These are phyloP conservation scores for Ricinus communis DNA, from an alignment of 345 rosid genomes.

Conservation along the genomic window DNA sequence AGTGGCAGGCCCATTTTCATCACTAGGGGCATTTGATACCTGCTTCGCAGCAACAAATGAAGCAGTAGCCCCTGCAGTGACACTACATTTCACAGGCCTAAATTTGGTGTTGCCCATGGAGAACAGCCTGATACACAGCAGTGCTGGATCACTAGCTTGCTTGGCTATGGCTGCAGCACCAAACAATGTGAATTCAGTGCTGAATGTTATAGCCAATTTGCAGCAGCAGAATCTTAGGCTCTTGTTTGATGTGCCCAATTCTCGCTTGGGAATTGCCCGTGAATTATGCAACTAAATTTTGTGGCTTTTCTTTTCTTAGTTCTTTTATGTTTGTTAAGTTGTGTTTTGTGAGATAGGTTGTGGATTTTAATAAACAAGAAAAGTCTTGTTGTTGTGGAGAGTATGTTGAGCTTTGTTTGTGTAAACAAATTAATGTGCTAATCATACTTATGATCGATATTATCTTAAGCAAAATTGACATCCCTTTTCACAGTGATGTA, in stretches of 20 bases:
- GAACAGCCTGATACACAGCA: conserved; percentile 80
- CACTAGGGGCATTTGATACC: conserved; percentile 81
- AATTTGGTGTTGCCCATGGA: conserved; percentile 66
- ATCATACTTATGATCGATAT: too few species aligned
- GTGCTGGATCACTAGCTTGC: conserved; percentile 73
- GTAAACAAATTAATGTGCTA: too few species aligned
- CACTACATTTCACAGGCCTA: conserved; percentile 58
- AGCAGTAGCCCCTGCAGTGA: conserved; percentile 46
- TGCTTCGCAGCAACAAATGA: conserved; percentile 58
- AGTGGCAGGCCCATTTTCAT: conserved; percentile 62
- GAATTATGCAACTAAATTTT: conserved; percentile 64
- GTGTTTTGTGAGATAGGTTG: not conserved
- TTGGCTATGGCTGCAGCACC: conserved; percentile 78
- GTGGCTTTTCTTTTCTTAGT: too few species aligned
- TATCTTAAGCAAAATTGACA: too few species aligned
- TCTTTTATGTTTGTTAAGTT: not conserved
- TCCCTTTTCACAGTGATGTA: too few species aligned
- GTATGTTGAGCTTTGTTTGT: not conserved
- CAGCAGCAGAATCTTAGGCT: conserved; percentile 89
- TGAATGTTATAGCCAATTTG: conserved; percentile 82
- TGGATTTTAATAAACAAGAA: conserved; percentile 7
- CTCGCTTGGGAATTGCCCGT: conserved; percentile 75
- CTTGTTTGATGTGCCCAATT: conserved; percentile 67
- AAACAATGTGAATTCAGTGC: conserved; percentile 54
- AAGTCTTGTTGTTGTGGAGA: not conserved